phyloP scores from a whole-genome alignment of 2,329 filamentous ascomycete species.

The Exserohilum turcica region DNA sequence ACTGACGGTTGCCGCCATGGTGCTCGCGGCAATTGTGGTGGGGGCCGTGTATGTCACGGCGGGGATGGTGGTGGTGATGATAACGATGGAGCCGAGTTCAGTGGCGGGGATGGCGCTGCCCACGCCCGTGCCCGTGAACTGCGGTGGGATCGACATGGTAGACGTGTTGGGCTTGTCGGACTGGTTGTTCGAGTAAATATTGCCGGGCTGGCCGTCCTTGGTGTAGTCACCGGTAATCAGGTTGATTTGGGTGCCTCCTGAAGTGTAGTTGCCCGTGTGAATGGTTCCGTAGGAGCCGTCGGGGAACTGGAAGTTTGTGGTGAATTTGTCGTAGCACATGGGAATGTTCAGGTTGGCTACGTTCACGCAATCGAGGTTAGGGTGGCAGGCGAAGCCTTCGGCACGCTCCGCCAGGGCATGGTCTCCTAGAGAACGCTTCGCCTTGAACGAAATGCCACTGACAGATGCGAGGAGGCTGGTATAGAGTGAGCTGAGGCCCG shows the following conservation, averaged over 20 bases:
- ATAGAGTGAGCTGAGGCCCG: constrained; percentile 44
- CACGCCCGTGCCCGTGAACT: constrained; percentile 54
- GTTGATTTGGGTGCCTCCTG: constrained; percentile 49
- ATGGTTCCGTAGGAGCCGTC: constrained; percentile 56
- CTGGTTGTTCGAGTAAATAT: constrained; percentile 51
- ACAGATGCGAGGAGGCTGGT: constrained; percentile 44
- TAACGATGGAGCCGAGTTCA: constrained; percentile 49
- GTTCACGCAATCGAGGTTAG: constrained; percentile 50
- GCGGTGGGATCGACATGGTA: constrained; percentile 52
- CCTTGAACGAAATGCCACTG: constrained; percentile 39
- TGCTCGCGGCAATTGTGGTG: constrained; percentile 27
- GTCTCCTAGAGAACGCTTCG: too few species aligned
- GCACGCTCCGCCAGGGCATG: constrained; percentile 28
- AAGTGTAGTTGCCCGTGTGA: constrained; percentile 52
- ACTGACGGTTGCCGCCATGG: constrained; percentile 24
- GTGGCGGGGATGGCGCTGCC: constrained; percentile 54
- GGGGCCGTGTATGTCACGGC: constrained; percentile 33
- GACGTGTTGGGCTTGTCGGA: constrained; percentile 52
- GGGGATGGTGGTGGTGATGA: constrained; percentile 42
- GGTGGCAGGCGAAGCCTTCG: constrained; percentile 42
- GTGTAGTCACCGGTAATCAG: constrained; percentile 54
- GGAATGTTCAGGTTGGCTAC: constrained; percentile 50
- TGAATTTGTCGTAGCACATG: constrained; percentile 60
- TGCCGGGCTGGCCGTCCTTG: constrained; percentile 47
- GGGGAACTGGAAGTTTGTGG: constrained; percentile 56